Percentiles rank a stretch among this genome's conserved stretches.
Evolutionary conservation across 805 yeast species (phyloP).

Genomic region (Suhomyces pyralidae): DNA sequence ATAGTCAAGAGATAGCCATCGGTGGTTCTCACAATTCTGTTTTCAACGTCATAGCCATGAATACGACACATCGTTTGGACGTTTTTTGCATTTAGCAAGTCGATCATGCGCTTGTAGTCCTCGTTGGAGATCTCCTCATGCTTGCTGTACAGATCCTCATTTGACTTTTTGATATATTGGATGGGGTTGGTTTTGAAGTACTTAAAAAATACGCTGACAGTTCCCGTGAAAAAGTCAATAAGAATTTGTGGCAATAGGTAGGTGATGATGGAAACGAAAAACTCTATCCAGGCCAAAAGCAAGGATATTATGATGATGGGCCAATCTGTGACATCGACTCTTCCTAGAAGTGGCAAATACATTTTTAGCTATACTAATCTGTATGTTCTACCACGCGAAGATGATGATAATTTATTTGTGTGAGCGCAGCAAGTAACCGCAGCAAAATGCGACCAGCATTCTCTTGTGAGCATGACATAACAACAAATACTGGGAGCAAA

Average conservation of each 20-base stretch:
- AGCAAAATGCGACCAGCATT: neutral
- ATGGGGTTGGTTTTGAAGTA: conserved; percentile 25
- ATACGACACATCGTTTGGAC: conserved; percentile 65
- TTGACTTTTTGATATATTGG: conserved; percentile 14
- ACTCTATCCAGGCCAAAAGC: conserved; percentile 49
- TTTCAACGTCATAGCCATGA: conserved; percentile 71
- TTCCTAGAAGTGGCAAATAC: conserved; percentile 19
- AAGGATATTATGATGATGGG: conserved; percentile 45
- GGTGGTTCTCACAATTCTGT: conserved; percentile 70
- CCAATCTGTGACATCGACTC: conserved; percentile 50
- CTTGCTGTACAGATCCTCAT: conserved; percentile 16
- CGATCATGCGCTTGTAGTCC: conserved; percentile 29
- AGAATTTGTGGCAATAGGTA: conserved; percentile 43
- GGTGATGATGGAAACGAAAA: conserved; percentile 43
- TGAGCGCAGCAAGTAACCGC: neutral
- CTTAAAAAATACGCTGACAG: conserved; percentile 24
- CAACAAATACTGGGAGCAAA: neutral
- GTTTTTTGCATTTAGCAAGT: conserved; percentile 44
- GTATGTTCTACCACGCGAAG: neutral
- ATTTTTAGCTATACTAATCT: neutral
- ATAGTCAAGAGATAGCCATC: conserved; percentile 76
- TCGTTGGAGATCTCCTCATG: conserved; percentile 18
- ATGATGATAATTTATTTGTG: neutral
- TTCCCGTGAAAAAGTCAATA: conserved; percentile 33
- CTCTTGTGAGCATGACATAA: neutral